Evolutionary conservation across 495 filamentous ascomycete species (phyloP).

Genomic region (Annulohypoxylon maeteangense): DNA sequence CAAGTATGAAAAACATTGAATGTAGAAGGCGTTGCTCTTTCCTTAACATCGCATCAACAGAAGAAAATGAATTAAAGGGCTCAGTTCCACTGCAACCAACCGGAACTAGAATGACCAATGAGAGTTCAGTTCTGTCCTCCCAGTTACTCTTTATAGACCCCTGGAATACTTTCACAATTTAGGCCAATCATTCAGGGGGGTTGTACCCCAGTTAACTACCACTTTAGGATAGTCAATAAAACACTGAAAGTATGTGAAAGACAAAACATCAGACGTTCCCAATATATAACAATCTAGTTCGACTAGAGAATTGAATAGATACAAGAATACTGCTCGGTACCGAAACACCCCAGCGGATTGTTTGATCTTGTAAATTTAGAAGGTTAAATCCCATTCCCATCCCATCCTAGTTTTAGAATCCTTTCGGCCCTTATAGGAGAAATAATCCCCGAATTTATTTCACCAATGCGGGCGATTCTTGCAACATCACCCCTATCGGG

Average conservation of each 20-base stretch:
- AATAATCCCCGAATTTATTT: not conserved
- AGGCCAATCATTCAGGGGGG: not conserved
- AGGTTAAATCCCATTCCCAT: not conserved
- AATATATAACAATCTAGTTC: slow-evolving; percentile 4
- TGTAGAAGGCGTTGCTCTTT: not conserved
- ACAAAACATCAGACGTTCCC: not conserved
- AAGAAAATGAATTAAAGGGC: too few relatives aligned
- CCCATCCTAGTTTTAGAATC: slow-evolving; percentile 6
- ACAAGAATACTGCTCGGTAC: slow-evolving; percentile 21
- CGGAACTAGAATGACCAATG: not conserved
- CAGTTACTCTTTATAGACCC: not conserved
- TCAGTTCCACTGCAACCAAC: not conserved
- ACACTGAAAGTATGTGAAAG: not conserved
- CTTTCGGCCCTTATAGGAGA: not conserved
- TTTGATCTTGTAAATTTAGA: slow-evolving; percentile 11
- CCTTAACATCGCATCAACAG: not conserved
- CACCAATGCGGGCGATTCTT: not conserved
- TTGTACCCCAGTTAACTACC: not conserved
- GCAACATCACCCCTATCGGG: not conserved
- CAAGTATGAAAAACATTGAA: not conserved
- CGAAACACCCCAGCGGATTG: not conserved
- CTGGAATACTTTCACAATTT: not conserved
- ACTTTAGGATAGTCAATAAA: not conserved
- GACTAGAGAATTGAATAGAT: slow-evolving; percentile 15
- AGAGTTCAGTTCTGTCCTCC: not conserved